Evolutionary conservation across 176 grass and related monocot genomes (phyloP).

Genomic region (Carex cristatella): DNA sequence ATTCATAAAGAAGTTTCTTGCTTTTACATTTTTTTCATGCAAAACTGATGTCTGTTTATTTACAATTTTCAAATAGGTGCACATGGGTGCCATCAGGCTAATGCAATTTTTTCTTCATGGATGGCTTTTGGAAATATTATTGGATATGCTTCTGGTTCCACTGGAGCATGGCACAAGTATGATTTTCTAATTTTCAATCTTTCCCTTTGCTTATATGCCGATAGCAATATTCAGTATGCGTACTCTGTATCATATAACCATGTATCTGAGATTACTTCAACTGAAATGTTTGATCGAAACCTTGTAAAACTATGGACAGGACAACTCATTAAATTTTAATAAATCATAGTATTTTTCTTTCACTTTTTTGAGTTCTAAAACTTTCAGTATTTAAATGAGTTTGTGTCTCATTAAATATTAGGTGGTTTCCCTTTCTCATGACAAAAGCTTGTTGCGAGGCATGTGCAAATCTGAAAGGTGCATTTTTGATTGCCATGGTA

Average conservation of each 20-base stretch:
- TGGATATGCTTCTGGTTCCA: slow-evolving; percentile 87
- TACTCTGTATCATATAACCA: not conserved
- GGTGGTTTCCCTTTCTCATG: slow-evolving; percentile 85
- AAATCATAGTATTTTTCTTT: not conserved
- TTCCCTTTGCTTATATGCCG: not conserved
- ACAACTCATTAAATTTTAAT: not conserved
- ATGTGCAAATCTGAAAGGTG: slow-evolving; percentile 85
- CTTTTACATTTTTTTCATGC: not conserved
- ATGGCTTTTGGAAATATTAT: slow-evolving; percentile 96
- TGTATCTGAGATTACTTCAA: not conserved
- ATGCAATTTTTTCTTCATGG: slow-evolving; percentile 93
- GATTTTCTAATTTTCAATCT: not conserved
- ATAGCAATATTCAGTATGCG: not conserved
- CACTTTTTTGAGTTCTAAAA: not conserved
- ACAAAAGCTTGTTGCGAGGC: slow-evolving; percentile 75
- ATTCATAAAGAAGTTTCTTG: not conserved
- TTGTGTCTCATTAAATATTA: slow-evolving; percentile 14
- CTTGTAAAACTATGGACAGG: not conserved
- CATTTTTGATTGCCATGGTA: slow-evolving; percentile 89
- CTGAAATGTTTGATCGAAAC: not conserved
- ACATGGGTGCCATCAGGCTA: slow-evolving; percentile 67
- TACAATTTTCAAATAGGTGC: slow-evolving; percentile 22
- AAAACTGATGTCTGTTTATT: slow-evolving; percentile 18
- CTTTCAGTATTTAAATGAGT: not conserved
- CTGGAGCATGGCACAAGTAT: slow-evolving; percentile 67